Percentiles rank a stretch among this genome's conserved stretches.
phyloP scores from a whole-genome alignment of 2,329 filamentous ascomycete species.

The Ophiostoma angusticollis region DNA sequence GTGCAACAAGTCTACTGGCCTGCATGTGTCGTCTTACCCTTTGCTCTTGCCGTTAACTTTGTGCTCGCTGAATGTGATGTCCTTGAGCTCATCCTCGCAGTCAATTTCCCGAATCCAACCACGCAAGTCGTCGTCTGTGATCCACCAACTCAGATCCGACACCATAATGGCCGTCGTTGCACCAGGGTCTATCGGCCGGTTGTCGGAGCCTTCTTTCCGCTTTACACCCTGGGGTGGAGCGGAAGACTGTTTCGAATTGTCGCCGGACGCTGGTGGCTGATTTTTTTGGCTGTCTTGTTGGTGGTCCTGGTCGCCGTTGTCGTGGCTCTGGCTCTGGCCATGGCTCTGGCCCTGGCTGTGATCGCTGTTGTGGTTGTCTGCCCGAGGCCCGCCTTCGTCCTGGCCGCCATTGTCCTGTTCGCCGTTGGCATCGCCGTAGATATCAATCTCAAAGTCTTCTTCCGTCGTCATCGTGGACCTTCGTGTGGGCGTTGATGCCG shows the following conservation, averaged over 20 bases:
- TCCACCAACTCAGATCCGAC: conserved; percentile 93
- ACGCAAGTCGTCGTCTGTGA: conserved; percentile 85
- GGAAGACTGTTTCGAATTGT: conserved; percentile 16
- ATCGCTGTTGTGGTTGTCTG: conserved; percentile 22
- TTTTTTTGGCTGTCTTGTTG: conserved; percentile 15
- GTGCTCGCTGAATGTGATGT: conserved; percentile 94
- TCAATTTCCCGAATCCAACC: conserved; percentile 71
- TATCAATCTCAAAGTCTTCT: conserved; percentile 60
- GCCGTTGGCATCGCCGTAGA: conserved; percentile 49
- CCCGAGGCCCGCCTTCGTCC: conserved; percentile 11
- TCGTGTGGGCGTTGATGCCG: not conserved
- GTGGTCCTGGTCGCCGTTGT: conserved; percentile 8
- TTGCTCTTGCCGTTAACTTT: conserved; percentile 99
- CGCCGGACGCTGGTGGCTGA: conserved; percentile 13
- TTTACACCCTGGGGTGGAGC: conserved; percentile 43
- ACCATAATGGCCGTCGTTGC: conserved; percentile 65
- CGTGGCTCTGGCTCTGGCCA: conserved; percentile 17
- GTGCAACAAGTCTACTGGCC: no score
- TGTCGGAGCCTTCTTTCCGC: conserved; percentile 47
- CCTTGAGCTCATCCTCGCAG: conserved; percentile 74
- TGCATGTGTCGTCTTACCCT: conserved; percentile 67
- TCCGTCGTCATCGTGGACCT: conserved; percentile 48
- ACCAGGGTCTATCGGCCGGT: conserved; percentile 43
- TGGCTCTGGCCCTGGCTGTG: conserved; percentile 25
- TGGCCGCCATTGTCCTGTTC: conserved; percentile 28